These are phyloP conservation scores for Pythium oligandrum DNA, from an alignment of 352 stramenopile genomes.

Conservation along the genomic window DNA sequence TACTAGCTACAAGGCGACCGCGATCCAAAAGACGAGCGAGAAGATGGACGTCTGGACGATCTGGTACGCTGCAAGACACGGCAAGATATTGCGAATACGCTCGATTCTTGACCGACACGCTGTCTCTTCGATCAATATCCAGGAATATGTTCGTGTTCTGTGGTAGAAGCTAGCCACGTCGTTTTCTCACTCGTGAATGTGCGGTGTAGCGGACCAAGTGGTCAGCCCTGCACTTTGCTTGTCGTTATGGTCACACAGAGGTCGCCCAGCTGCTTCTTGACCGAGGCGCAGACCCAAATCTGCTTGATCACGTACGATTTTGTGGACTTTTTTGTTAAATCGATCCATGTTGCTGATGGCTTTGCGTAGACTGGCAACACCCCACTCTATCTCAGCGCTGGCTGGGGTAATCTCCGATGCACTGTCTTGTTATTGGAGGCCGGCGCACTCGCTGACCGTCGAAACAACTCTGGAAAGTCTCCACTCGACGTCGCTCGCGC, in stretches of 20 bases:
- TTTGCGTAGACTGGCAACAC: constrained; percentile 54
- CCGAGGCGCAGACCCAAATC: constrained; percentile 38
- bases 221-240: constrained; percentile 58
- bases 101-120: constrained; percentile 41
- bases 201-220: constrained; percentile 41
- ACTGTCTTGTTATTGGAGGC: constrained; percentile 54
- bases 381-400: constrained; percentile 59
- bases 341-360: neutral
- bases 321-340: neutral
- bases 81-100: constrained; percentile 42
- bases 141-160: constrained; percentile 36
- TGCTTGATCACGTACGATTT: constrained; percentile 33
- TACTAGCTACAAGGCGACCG: neutral
- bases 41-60: constrained; percentile 53
- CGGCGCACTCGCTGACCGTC: constrained; percentile 21
- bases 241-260: constrained; percentile 40
- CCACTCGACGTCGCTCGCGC: constrained; percentile 32
- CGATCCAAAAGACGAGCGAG: constrained; percentile 5
- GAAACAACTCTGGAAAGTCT: constrained; percentile 32
- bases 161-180: neutral
- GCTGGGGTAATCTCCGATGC: constrained; percentile 53
- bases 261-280: constrained; percentile 45
- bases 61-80: constrained; percentile 66
- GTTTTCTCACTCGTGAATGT: neutral
- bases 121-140: constrained; percentile 37